Conservation (phyloP, 2,329 filamentous ascomycete species). For the Monosporascus sp. region DNA sequence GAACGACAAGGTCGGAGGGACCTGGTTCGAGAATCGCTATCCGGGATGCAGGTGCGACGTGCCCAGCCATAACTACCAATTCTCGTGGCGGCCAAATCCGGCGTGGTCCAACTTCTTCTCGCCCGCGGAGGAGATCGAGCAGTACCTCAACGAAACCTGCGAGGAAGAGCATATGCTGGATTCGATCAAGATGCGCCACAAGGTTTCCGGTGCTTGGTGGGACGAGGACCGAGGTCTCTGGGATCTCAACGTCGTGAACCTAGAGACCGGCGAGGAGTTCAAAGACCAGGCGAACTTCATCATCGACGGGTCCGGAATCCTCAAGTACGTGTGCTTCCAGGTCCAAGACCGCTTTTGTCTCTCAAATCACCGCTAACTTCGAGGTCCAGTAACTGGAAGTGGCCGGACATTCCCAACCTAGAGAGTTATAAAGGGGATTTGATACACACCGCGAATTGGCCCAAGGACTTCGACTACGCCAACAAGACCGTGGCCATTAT, state of each 20-base stretch:
- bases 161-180: conserved; percentile 41
- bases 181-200: conserved; percentile 37
- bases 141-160: conserved; percentile 44
- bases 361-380: conserved; percentile 7
- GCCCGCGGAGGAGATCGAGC: conserved; percentile 47
- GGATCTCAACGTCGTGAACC: conserved; percentile 34
- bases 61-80: conserved; percentile 57
- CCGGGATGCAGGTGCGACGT: conserved; percentile 53
- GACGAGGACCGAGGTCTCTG: conserved; percentile 37
- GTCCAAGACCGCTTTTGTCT: not conserved
- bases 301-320: conserved; percentile 43
- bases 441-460: conserved; percentile 51
- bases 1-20: conserved; percentile 49
- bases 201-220: conserved; percentile 39
- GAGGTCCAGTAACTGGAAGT: conserved; percentile 42
- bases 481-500: conserved; percentile 51
- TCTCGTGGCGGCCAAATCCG: conserved; percentile 54
- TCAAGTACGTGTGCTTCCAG: conserved; percentile 38
- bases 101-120: conserved; percentile 55
- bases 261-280: conserved; percentile 34
- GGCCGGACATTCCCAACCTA: conserved; percentile 43
- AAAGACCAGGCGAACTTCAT: conserved; percentile 42
- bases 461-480: conserved; percentile 40
- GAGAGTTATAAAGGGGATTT: conserved; percentile 41
- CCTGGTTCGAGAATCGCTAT: conserved; percentile 55